Base-by-base conservation (phyloP, 495 filamentous ascomycete genomes). In the Penicillium alfredii region DNA sequence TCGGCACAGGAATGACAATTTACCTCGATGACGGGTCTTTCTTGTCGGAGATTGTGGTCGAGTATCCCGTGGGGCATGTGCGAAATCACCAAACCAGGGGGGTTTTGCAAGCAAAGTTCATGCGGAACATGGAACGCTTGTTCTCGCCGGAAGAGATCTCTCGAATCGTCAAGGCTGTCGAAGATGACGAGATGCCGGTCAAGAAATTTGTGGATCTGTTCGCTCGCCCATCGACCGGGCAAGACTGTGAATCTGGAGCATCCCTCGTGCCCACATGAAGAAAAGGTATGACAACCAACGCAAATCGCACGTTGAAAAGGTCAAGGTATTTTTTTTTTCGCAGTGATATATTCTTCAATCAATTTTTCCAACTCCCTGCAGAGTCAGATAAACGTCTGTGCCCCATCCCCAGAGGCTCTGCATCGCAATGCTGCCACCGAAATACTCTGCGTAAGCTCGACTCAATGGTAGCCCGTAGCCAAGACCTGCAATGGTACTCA, bases 381-480 rank as follows among this genome's bases (percentile, higher is more conserved):
- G 53, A 26, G 75, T 82, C 39, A 89, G 44, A 58, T 88, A 89
- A 9, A 89, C 84, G 69, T 89, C 77, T 35, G 82, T 80, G 3
- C 92, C 92, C 92, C 92, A 98, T 9, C 92, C 92, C 71, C 84
- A 94, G 21, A 96, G 55, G 52, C 86, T 95, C 72, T 97, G 92
- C 39, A 98, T 80, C 6, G 77, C 78, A 44, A 98, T 88, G n/a
- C 90, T 87, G 1, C 92, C 92, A 2, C 92, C 92, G 70, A 98
- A 98, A 53, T 97, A 96, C 64, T 98, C 89, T 1, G 92, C 92
- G 63, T 98, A 98, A 0, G 92, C 90, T 46, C 92, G 74, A 33
- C 88, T 87, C 23, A 98, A 61, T 24, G 92, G 92, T 40, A 98
- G 50, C 8, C 92, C 92, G 63, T 98, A 98, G 2, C 92, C 92